Evolutionary conservation across 345 rosid genomes (phyloP).

Genomic region (Microcos paniculata): DNA sequence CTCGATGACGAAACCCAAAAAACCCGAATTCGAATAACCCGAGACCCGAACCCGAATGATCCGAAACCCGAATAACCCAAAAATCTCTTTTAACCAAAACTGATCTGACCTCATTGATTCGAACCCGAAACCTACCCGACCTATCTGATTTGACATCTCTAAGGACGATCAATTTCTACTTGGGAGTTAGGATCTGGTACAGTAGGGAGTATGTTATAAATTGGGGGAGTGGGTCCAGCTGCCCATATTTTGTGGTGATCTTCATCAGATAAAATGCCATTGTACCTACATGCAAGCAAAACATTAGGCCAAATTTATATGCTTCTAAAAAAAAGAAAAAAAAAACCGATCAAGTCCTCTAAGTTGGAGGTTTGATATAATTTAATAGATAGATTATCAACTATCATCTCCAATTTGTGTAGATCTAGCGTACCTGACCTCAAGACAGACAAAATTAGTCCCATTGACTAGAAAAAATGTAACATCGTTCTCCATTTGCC

Average conservation of each 20-base stretch:
- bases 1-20: too few species aligned
- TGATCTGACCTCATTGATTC: too few species aligned
- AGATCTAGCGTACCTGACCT: slow-evolving; percentile 10
- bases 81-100: too few species aligned
- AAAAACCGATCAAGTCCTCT: too few species aligned
- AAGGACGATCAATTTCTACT: neutral
- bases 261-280: neutral
- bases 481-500: neutral
- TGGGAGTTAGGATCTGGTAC: neutral
- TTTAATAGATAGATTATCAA: too few species aligned
- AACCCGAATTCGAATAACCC: too few species aligned
- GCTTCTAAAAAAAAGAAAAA: too few species aligned
- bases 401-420: neutral
- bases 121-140: too few species aligned
- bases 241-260: slow-evolving; percentile 22
- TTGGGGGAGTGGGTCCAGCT: slow-evolving; percentile 13
- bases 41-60: too few species aligned
- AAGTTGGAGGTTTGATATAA: too few species aligned
- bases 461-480: slow-evolving; percentile 14
- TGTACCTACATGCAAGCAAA: slow-evolving; percentile 6
- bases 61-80: too few species aligned
- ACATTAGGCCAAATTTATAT: neutral
- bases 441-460: slow-evolving; percentile 12
- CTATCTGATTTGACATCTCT: too few species aligned
- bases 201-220: neutral